Evolutionary conservation across 2,329 filamentous ascomycete genomes (phyloP).

Genomic region (Scleromitrula shiraiana): DNA sequence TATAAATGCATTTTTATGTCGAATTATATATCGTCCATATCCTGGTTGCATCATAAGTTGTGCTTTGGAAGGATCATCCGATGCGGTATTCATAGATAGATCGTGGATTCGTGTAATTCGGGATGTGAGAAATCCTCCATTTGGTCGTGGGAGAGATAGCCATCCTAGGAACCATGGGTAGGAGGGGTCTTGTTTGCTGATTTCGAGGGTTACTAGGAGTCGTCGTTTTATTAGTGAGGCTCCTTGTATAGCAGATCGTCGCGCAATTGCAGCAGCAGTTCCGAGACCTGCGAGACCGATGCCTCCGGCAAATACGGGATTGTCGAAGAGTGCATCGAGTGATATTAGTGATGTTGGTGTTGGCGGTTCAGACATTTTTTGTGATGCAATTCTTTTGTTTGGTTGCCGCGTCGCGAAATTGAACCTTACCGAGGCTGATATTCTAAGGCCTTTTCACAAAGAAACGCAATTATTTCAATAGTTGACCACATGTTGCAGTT

Average conservation of each 20-base stretch:
- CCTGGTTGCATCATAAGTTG: conserved; percentile 86
- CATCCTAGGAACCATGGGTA: conserved; percentile 93
- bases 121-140: conserved; percentile 37
- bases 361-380: conserved; percentile 1
- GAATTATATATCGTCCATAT: conserved; percentile 80
- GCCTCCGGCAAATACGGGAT: conserved; percentile 61
- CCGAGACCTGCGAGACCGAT: conserved; percentile 88
- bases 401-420: neutral
- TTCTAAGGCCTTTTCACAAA: too few relatives aligned
- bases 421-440: too few relatives aligned
- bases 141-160: conserved; percentile 75
- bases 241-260: conserved; percentile 64
- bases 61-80: conserved; percentile 59
- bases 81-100: conserved; percentile 48
- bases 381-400: neutral
- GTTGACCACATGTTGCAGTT: too few relatives aligned
- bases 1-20: conserved; percentile 81
- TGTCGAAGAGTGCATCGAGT: conserved; percentile 53
- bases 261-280: conserved; percentile 70
- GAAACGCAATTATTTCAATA: too few relatives aligned
- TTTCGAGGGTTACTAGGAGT: conserved; percentile 90
- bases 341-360: conserved; percentile 31
- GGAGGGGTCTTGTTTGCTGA: conserved; percentile 85
- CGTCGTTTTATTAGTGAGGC: conserved; percentile 72
- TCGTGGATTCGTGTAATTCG: conserved; percentile 53